Base-by-base conservation (phyloP, 805 yeast genomes). In the Yarrowia deformans region DNA sequence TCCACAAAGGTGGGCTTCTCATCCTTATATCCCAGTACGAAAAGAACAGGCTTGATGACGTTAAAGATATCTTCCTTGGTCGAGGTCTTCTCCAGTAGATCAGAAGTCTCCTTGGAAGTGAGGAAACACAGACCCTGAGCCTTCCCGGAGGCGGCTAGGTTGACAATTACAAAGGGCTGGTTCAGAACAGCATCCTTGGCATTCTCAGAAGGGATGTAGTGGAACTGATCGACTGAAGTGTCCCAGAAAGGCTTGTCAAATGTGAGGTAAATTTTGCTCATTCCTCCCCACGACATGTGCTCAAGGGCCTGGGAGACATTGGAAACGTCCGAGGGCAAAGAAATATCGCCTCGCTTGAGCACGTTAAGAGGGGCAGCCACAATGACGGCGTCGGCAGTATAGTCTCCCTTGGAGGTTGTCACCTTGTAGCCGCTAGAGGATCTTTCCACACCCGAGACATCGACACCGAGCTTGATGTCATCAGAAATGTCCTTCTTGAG, bases 201-300 rank as follows among this genome's bases (percentile, higher is more conserved):
- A 14, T 61, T 68, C 19, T 73, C 72, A 16, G 70, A 54, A 5
- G 74, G 74, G 18, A 71, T 71, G 63, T 67, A 72, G 34, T 73
- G 66, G 68, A 77, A 75, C 63, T 75, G 75, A 68, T 73, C 72
- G 23, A 69, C 70, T 43, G 74, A 77, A 43, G 66, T 68, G n/a
- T 72, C 71, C 79, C 79, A 77, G 54, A 76, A 76, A 32, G 70
- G 73, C n/a, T 70, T 70, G 40, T 72, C 73, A 63, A 77, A 76
- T 42, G 70, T 73, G 50, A 76, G 72, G 61, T 76, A 77, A 34
- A 75, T 68, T 72, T 77, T 77, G 61, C 78, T 79, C 29, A 77
- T 71, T 10, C 73, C 67, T 16, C 76, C 78, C 64, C 70, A 76
- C 10, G 75, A 56, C 63, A 71, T 69, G 32, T 69, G 60, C 29